phyloP scores from a whole-genome alignment of 129 eudicot species.

The Tagetes erecta region DNA sequence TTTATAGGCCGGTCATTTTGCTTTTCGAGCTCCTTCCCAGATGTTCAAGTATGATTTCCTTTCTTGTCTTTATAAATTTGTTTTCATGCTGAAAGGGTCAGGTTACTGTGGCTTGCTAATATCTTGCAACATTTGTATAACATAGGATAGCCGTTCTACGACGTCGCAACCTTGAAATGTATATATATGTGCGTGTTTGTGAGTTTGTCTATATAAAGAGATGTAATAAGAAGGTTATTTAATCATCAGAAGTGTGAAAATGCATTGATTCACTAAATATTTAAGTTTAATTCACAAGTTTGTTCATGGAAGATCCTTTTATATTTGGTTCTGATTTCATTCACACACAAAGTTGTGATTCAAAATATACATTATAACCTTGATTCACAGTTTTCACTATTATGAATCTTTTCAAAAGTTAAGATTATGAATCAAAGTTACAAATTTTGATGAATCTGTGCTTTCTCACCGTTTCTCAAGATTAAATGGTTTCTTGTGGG shows the following conservation, averaged over 20 bases:
- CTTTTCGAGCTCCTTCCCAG: conserved; percentile 81
- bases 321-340: neutral
- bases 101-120: neutral
- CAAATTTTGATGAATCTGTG: neutral
- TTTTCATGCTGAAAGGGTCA: conserved; percentile 5
- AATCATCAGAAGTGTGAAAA: neutral
- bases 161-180: too few species aligned
- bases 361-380: neutral
- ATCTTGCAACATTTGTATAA: conserved; percentile 14
- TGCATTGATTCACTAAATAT: neutral
- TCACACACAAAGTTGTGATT: neutral
- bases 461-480: neutral
- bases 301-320: neutral
- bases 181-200: too few species aligned
- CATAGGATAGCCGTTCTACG: neutral
- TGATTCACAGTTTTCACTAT: neutral
- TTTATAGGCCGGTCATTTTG: conserved; percentile 59
- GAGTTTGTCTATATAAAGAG: neutral
- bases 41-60: conserved; percentile 57
- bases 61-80: conserved; percentile 15
- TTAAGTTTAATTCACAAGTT: neutral
- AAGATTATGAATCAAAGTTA: neutral
- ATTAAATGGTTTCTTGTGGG: too few species aligned
- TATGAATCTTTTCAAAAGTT: neutral
- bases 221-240: neutral